Evolutionary conservation across 345 rosid genomes (phyloP), one percentile per base, ranked within the genome.

Genomic region (Odontarrhena argentea): DNA sequence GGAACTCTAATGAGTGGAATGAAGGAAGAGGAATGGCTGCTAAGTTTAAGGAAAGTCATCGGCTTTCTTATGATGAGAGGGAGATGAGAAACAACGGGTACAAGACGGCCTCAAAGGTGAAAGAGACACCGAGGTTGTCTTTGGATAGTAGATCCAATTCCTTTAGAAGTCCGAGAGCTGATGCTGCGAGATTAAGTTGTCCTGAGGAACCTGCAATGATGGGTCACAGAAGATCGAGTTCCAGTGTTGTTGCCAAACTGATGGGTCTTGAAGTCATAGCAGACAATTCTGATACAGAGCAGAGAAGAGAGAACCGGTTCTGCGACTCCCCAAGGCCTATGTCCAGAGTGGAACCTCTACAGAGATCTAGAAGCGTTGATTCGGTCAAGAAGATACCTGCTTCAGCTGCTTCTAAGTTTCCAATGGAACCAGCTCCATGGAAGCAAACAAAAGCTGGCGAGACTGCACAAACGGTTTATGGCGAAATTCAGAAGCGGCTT

Each of bases 61-160:
- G 97, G 44, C 78, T 85, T 78, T 94, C 99, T 55, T 91, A 81
- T 68, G 99, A 94, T 63, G 97, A 90, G 63, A 78, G 83, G 64
- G 87, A 82, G 68, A 73, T 86, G 55, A 69, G 85, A 49, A 85
- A 84, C 44, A 73, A 73, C 8, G 56, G 79, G 18, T 50, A 64
- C 53, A 87, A 80, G 72, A 77, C 86, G 54, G 77, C 63, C 25
- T 40, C 73, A 4, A 87, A 87, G 89, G 74, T 86, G 57, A 87
- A 84, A 67, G 97, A 88, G 75, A 79, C 80, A 28, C 97, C 96
- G 1, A 86, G 99, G 78, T 79, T 91, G 70, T 91, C 99, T 2
- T 66, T 94, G 67, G 97, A 91, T 71, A 88, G 97, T 74, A 87
- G 85, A 76, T 81, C 74, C 37, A 71, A 75, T 45, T 75, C 92